These are phyloP conservation scores for Kodamaea anthophila DNA, from an alignment of 1,139 yeast species.

Conservation along the genomic window DNA sequence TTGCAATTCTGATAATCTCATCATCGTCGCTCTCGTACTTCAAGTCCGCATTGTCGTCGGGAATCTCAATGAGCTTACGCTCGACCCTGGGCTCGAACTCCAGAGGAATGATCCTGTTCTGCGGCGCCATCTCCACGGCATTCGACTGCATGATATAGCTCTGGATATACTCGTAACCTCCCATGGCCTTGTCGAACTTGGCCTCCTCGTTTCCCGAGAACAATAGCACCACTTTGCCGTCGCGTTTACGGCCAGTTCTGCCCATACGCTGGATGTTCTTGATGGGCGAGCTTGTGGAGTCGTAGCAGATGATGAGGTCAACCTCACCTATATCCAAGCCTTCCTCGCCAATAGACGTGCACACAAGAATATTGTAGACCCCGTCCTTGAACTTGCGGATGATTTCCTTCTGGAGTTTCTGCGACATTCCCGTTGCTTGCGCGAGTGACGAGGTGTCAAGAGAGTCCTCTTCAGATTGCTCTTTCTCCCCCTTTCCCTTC, in stretches of 20 bases:
- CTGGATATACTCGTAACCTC: slow-evolving; percentile 77
- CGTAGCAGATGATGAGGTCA: slow-evolving; percentile 86
- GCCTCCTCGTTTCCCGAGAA: slow-evolving; percentile 72
- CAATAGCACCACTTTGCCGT: slow-evolving; percentile 75
- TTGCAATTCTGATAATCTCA: slow-evolving; percentile 61
- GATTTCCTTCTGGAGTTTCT: slow-evolving; percentile 64
- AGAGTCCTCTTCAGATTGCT: slow-evolving; percentile 11
- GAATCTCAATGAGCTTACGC: slow-evolving; percentile 54
- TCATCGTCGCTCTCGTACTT: slow-evolving; percentile 55
- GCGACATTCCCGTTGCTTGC: slow-evolving; percentile 59
- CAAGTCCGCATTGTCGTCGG: slow-evolving; percentile 60
- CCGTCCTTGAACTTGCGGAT: slow-evolving; percentile 71
- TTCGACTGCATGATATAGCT: slow-evolving; percentile 45
- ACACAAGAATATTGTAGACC: slow-evolving; percentile 71
- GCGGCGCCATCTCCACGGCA: slow-evolving; percentile 35
- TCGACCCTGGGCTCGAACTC: slow-evolving; percentile 49
- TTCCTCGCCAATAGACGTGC: slow-evolving; percentile 97
- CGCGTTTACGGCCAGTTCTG: slow-evolving; percentile 92
- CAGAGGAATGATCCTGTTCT: slow-evolving; percentile 64
- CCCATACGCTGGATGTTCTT: slow-evolving; percentile 96
- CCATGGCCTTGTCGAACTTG: slow-evolving; percentile 82
- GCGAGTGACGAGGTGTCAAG: slow-evolving; percentile 44
- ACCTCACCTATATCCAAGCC: slow-evolving; percentile 98
- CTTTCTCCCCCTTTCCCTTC: slow-evolving; percentile 18
- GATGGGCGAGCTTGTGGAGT: slow-evolving; percentile 89